Evolutionary conservation across 2,329 filamentous ascomycete genomes (phyloP), one percentile per base, ranked within the genome.

Genomic region (Didymella segeticola): DNA sequence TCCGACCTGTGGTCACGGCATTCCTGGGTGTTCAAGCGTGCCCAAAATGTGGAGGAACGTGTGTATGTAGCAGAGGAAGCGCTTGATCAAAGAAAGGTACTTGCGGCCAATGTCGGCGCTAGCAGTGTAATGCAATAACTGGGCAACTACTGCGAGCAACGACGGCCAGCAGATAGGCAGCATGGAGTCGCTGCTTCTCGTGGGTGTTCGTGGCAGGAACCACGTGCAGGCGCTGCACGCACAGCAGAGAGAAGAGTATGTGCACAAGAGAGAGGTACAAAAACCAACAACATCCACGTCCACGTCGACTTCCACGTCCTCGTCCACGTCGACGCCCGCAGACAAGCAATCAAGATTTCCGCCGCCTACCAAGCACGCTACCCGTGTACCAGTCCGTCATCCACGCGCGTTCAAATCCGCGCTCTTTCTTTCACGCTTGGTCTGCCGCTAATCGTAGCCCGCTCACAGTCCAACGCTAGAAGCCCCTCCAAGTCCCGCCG

Each of bases 401-500:
- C 39, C 45, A 53, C 29, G 34, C 50, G 50, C 27, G n/a, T 22
- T 39, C 50, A 53, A 39, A 27, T 48, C 34, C 27, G 42, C 45
- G 45, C 45, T 41, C 33, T 39, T 54, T 54, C 51, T 54, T 49
- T 25, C 51, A 54, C 51, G 45, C 51, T 30, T 25, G 45, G 45
- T 23, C 33, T 54, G 39, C 45, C 51, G 39, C 51, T 54, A 54
- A 51, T 26, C 17, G 43, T 26, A 53, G 39, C 43, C 51, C 38
- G 39, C 39, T 41, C 38, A 38, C 27, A 48, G 26, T 38, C 26
- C 27, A 19, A 38, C 45, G 46, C 46, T 48, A 48, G 45, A 49
- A 39, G 39, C 41, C 45, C 58, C 50, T 56, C 59, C 64, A 63
- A 56, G 65, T 67, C 64, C 61, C 62, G 60, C 67, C 65, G 62